Evolutionary conservation across 768 basidiomycete genomes (phyloP).

Genomic region (Boletellus sp.): DNA sequence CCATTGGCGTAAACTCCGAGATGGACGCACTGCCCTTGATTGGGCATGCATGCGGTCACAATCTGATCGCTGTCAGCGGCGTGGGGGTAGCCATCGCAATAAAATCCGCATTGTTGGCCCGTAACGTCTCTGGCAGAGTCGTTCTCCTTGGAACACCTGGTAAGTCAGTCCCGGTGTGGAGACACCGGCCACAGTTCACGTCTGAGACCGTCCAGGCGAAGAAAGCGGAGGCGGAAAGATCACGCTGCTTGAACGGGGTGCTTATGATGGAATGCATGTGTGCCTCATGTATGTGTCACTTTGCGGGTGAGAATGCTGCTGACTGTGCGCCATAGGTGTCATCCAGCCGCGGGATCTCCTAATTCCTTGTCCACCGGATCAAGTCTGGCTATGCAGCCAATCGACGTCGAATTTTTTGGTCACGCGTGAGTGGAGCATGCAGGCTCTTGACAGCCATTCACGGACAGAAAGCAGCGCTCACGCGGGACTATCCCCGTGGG

Average conservation of each 20-base stretch:
- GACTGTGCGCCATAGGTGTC: conserved; percentile 51
- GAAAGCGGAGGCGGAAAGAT: conserved; percentile 79
- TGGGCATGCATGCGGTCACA: conserved; percentile 75
- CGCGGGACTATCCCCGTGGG: conserved; percentile 80
- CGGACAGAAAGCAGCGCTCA: conserved; percentile 52
- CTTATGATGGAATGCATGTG: conserved; percentile 75
- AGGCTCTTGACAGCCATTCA: conserved; percentile 1
- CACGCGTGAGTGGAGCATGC: conserved; percentile 49
- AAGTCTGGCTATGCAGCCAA: conserved; percentile 59
- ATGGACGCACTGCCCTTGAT: conserved; percentile 60
- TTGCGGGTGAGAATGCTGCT: conserved; percentile 12
- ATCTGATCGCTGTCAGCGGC: conserved; percentile 76
- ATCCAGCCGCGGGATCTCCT: conserved; percentile 57
- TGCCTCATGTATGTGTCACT: conserved; percentile 60
- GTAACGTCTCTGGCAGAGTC: conserved; percentile 62
- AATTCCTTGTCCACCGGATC: conserved; percentile 50
- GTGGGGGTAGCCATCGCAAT: conserved; percentile 72
- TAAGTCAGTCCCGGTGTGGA: conserved; percentile 26
- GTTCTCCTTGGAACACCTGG: conserved; percentile 78
- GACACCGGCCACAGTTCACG: not conserved
- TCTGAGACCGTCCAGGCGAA: conserved; percentile 49
- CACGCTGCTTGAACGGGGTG: conserved; percentile 68
- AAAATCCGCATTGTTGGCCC: conserved; percentile 61
- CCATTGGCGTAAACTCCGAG: conserved; percentile 77
- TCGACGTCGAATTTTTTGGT: conserved; percentile 71